Evolutionary conservation across 805 yeast species (phyloP).

Genomic region (Candida silvatica): DNA sequence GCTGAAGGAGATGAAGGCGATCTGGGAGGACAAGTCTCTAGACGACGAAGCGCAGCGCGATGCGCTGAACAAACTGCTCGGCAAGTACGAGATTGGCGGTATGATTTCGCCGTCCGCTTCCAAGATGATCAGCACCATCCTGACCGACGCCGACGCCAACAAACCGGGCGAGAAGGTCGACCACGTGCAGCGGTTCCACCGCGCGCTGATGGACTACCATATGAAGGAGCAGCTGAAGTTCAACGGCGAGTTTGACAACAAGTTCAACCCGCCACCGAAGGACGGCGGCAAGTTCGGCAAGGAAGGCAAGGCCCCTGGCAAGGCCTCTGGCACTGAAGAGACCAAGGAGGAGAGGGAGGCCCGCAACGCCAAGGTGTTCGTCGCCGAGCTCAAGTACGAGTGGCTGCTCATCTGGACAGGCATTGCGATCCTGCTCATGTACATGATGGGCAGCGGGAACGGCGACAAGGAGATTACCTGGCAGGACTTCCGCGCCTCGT

Average conservation of each 20-base stretch:
- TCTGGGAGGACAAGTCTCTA: constrained; percentile 18
- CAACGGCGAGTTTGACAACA: constrained; percentile 13
- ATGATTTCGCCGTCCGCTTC: constrained; percentile 21
- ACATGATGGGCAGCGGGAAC: constrained; percentile 13
- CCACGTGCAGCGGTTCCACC: constrained; percentile 23
- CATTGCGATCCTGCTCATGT: constrained; percentile 13
- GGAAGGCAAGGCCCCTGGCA: not conserved
- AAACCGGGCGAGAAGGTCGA: constrained; percentile 22
- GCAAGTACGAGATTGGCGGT: constrained; percentile 24
- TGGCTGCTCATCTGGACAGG: constrained; percentile 15
- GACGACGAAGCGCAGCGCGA: constrained; percentile 10
- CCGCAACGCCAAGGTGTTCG: constrained; percentile 7
- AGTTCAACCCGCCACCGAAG: constrained; percentile 16
- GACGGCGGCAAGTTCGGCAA: constrained; percentile 1
- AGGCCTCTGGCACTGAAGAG: too few species aligned
- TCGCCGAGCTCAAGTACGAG: constrained; percentile 12
- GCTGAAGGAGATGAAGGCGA: constrained; percentile 14
- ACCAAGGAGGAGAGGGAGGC: constrained; percentile 4
- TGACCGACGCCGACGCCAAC: constrained; percentile 17
- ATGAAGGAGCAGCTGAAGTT: constrained; percentile 18
- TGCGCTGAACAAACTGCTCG: constrained; percentile 14
- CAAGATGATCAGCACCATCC: constrained; percentile 18
- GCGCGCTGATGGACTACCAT: constrained; percentile 22
- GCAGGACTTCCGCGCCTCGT: constrained; percentile 79
- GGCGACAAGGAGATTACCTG: constrained; percentile 26